phyloP scores from a whole-genome alignment of 2,329 filamentous ascomycete species.

The Pestalotiopsis sp. region DNA sequence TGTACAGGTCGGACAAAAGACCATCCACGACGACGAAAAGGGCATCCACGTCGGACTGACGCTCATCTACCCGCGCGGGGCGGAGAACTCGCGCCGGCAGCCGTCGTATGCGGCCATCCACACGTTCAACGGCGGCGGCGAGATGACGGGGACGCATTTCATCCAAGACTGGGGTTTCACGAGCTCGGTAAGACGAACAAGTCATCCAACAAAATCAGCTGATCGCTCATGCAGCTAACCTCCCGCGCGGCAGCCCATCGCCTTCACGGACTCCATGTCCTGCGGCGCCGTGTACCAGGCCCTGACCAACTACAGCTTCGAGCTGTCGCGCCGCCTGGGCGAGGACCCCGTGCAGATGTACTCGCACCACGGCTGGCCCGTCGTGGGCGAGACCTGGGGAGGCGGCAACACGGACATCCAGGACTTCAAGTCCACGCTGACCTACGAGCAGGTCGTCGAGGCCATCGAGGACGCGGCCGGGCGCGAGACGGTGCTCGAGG shows the following conservation, averaged over 20 bases:
- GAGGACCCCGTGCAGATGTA: constrained; percentile 1
- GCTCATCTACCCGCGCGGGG: constrained; percentile 9
- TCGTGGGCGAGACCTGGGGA: constrained; percentile 10
- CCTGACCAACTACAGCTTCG: constrained; percentile 8
- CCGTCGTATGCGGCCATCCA: constrained; percentile 5
- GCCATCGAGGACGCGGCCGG: constrained; percentile 3
- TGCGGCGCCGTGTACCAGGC: constrained; percentile 9
- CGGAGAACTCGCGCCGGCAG: constrained; percentile 1
- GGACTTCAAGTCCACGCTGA: constrained; percentile 11
- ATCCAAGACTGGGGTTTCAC: constrained; percentile 13
- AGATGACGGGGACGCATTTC: constrained; percentile 13
- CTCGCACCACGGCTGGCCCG: constrained; percentile 8
- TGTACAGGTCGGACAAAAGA: constrained; percentile 8
- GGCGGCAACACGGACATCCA: constrained; percentile 11
- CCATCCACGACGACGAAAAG: constrained; percentile 5
- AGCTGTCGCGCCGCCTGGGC: background rate
- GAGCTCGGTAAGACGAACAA: background rate
- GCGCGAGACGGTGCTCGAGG: constrained; percentile 1
- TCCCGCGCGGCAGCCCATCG: background rate
- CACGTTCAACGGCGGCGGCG: constrained; percentile 9
- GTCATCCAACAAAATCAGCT: background rate
- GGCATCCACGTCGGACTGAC: constrained; percentile 10
- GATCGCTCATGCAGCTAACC: background rate
- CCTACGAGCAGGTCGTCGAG: constrained; percentile 9
- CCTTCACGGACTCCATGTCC: constrained; percentile 10